Base-by-base conservation (phyloP, 768 basidiomycete species). In the Pulveroboletus sp. region DNA sequence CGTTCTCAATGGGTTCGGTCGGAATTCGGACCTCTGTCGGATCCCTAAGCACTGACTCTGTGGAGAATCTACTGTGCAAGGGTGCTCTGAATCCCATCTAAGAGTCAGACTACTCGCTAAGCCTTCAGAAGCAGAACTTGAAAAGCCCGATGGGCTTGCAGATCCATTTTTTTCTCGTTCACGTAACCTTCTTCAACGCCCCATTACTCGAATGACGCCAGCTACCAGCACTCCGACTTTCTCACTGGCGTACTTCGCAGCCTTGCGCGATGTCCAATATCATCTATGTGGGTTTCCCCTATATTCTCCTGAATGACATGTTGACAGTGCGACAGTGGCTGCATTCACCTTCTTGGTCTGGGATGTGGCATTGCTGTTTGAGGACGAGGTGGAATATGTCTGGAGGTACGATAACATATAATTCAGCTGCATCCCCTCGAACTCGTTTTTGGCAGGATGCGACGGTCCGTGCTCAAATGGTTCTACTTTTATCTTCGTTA, bases 341-440 rank as follows among this genome's bases (percentile, higher is more conserved):
- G 59, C 63, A 3, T 38, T 64, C 32, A 43, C 49, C 7, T 50
- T 71, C 22, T 42, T 61, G 40, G 49, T 65, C 8, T 68, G 62
- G 49, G 70, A 71, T 24, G 45, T 56, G 14, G 16, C 68, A 4
- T 45, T 63, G 36, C 62, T 58, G 5, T 53, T 62, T 22, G 55
- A 49, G 22, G 57, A 50, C 13, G 70, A 68, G 39, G 51, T 61
- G 1, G 62, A 61, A 31, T 55, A 60, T 20, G 39, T 70, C 19
- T 71, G 70, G 68, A 55, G 53, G 70, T 72, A 47, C 54, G 38
- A 10, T 22, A 20, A 29, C 19, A 16, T 30, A 1, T 16, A 22
- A 24, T n/a, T n/a, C 6, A 22, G 3, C 3, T 8, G 6, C 13
- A 12, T n/a, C 13, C 2, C 20, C 14, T 23, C 26, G 14, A 12